Conservation (phyloP, 441 rosid species). For the Pelargonium australe region DNA sequence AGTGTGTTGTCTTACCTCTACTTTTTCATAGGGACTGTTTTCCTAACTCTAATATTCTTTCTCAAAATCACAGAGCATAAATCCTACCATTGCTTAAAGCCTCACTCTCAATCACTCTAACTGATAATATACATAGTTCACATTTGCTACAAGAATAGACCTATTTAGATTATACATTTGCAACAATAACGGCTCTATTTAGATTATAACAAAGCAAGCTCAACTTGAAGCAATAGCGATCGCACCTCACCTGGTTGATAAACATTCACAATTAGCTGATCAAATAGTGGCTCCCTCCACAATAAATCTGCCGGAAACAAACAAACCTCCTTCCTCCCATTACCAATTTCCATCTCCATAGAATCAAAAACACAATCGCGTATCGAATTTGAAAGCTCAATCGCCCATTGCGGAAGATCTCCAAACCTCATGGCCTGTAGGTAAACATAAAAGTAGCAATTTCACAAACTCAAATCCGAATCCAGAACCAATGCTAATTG, state of each 20-base stretch:
- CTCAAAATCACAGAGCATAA: too few relatives aligned
- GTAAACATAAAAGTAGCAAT: neutral
- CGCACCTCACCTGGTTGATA: slow-evolving; percentile 88
- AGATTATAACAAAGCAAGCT: too few relatives aligned
- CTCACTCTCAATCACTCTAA: too few relatives aligned
- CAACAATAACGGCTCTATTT: too few relatives aligned
- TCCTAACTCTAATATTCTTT: too few relatives aligned
- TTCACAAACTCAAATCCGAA: neutral
- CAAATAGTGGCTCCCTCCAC: slow-evolving; percentile 73
- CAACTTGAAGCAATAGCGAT: neutral
- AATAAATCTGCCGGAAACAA: slow-evolving; percentile 48
- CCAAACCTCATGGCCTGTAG: slow-evolving; percentile 88
- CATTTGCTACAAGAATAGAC: too few relatives aligned
- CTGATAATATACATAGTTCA: too few relatives aligned
- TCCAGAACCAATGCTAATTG: too few relatives aligned
- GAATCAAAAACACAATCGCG: slow-evolving; percentile 29
- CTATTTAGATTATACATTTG: too few relatives aligned
- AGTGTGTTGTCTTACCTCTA: too few relatives aligned
- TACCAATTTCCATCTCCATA: slow-evolving; percentile 14
- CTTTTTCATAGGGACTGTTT: too few relatives aligned
- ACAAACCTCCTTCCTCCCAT: slow-evolving; percentile 11
- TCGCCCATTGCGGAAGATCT: slow-evolving; percentile 74
- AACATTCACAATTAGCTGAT: slow-evolving; percentile 67
- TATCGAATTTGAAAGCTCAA: slow-evolving; percentile 43
- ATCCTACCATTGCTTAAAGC: too few relatives aligned